Percentiles rank a stretch among this genome's conserved stretches.
phyloP scores from a whole-genome alignment of 108 stramenopile species.

The Nitzschia palea region DNA sequence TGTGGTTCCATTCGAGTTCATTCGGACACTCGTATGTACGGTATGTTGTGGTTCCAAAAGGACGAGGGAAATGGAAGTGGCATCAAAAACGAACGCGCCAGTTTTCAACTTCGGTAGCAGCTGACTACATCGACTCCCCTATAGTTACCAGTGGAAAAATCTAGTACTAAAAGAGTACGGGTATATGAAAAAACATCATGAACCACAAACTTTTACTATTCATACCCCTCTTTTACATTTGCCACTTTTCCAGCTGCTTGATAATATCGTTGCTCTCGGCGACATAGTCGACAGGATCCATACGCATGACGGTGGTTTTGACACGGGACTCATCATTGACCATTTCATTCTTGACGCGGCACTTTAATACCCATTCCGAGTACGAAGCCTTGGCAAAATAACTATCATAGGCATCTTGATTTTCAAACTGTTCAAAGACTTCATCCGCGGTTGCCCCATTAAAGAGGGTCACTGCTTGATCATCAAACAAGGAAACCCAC shows the following conservation, averaged over 20 bases:
- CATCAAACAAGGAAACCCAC: conserved; percentile 94
- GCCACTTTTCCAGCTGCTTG: conserved; percentile 57
- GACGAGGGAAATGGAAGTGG: too few relatives aligned
- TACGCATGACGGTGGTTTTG: conserved; percentile 73
- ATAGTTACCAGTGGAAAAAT: too few relatives aligned
- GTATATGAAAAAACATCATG: too few relatives aligned
- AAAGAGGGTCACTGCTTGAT: conserved; percentile 75
- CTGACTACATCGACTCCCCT: too few relatives aligned
- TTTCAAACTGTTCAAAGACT: conserved; percentile 37
- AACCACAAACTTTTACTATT: background rate
- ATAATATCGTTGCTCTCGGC: conserved; percentile 80
- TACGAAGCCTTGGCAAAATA: conserved; percentile 70
- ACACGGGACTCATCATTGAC: conserved; percentile 88
- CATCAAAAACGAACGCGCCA: too few relatives aligned
- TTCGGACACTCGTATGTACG: too few relatives aligned
- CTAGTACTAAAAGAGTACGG: too few relatives aligned
- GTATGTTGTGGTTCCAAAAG: too few relatives aligned
- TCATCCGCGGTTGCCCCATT: conserved; percentile 85
- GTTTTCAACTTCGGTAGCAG: too few relatives aligned
- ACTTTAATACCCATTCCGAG: conserved; percentile 87
- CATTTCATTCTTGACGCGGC: conserved; percentile 91
- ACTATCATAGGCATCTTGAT: conserved; percentile 70
- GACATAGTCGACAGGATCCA: conserved; percentile 83
- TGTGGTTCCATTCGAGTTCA: too few relatives aligned
- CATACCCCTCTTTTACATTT: background rate